phyloP scores from a whole-genome alignment of 2,329 filamentous ascomycete genomes.

The Hypomyces rosellus region DNA sequence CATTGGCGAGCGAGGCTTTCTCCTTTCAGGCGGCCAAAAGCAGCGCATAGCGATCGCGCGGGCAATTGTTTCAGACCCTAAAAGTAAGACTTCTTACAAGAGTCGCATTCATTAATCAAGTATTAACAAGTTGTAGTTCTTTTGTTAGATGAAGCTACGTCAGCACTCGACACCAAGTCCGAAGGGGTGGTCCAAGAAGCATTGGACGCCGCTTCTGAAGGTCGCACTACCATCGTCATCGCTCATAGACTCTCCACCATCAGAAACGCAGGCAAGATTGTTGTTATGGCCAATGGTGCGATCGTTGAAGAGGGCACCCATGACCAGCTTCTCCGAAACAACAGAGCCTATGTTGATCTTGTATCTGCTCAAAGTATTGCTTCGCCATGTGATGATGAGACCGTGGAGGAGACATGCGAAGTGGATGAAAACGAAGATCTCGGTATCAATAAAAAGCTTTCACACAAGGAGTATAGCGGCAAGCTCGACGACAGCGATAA shows the following conservation, averaged over 20 bases:
- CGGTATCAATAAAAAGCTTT: no score
- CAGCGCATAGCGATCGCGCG: slow-evolving; percentile 92
- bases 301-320: slow-evolving; percentile 92
- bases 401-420: no score
- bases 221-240: slow-evolving; percentile 91
- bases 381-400: no score
- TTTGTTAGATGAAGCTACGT: slow-evolving; percentile 90
- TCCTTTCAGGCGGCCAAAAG: slow-evolving; percentile 91
- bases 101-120: no score
- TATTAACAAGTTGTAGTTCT: slow-evolving; percentile 42
- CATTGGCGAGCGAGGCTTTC: slow-evolving; percentile 85
- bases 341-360: slow-evolving; percentile 18
- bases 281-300: slow-evolving; percentile 75
- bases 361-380: not conserved
- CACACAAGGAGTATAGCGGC: no score
- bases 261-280: slow-evolving; percentile 88
- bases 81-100: slow-evolving; percentile 27
- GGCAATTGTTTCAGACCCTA: slow-evolving; percentile 84
- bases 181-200: slow-evolving; percentile 93
- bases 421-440: no score
- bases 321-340: slow-evolving; percentile 57
- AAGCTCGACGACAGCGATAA: no score
- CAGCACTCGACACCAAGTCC: slow-evolving; percentile 85
- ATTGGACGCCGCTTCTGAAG: slow-evolving; percentile 75
- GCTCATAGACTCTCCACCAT: slow-evolving; percentile 93